Conservation (phyloP, 805 yeast species). For the Cyberlindnera mrakii region DNA sequence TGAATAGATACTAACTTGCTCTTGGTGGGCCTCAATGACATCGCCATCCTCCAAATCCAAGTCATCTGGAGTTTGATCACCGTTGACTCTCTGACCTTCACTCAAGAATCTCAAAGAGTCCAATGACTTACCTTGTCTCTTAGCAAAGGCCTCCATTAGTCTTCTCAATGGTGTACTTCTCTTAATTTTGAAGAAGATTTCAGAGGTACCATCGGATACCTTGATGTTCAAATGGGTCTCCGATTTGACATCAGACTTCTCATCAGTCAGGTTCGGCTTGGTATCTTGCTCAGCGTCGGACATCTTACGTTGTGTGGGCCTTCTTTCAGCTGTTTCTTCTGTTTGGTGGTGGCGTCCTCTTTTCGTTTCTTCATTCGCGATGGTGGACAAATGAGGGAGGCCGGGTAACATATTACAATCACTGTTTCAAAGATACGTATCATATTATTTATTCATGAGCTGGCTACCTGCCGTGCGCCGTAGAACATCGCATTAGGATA, state of each 20-base stretch:
- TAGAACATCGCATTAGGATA: no score
- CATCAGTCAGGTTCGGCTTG: conserved; percentile 28
- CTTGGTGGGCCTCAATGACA: conserved; percentile 94
- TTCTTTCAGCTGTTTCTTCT: not conserved
- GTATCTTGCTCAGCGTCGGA: conserved; percentile 27
- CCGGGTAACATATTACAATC: no score
- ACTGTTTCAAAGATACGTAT: no score
- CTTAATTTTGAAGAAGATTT: conserved; percentile 92
- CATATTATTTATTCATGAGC: no score
- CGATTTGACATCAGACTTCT: conserved; percentile 46
- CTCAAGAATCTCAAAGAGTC: conserved; percentile 80
- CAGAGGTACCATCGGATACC: conserved; percentile 91
- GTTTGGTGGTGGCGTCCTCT: no score
- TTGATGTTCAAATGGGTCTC: conserved; percentile 89
- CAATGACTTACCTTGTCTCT: conserved; percentile 89
- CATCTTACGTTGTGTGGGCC: conserved; percentile 8
- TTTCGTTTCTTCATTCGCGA: no score
- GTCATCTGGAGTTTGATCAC: conserved; percentile 88
- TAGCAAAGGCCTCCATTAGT: conserved; percentile 96
- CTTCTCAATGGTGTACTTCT: conserved; percentile 87
- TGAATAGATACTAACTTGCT: conserved; percentile 63
- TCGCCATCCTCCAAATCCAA: conserved; percentile 94
- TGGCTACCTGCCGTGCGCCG: no score
- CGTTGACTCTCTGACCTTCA: conserved; percentile 87
- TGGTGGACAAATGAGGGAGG: no score